A percentile compares a stretch with the other conserved stretches of the same genome.
Conservation (phyloP, 768 basidiomycete species). For the Psilocybe sp. region DNA sequence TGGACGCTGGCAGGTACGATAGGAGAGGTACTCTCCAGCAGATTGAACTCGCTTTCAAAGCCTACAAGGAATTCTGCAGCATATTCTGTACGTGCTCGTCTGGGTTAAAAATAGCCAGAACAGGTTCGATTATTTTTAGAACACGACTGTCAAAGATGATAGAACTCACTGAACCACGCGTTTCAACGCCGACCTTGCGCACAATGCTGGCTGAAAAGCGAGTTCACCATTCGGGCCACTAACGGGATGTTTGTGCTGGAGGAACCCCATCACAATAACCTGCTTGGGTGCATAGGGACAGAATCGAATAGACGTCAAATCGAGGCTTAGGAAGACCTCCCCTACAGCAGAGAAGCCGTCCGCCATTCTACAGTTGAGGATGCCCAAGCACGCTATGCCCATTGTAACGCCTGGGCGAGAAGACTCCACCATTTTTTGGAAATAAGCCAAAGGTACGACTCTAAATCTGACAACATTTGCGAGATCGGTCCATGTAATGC, state of each 20-base stretch:
- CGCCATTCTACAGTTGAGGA: constrained; percentile 39
- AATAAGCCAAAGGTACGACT: constrained; percentile 49
- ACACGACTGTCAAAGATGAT: not conserved
- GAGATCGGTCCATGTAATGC: constrained; percentile 61
- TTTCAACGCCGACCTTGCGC: constrained; percentile 9
- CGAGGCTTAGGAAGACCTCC: constrained; percentile 54
- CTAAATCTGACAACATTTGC: constrained; percentile 53
- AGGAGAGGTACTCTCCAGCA: constrained; percentile 51
- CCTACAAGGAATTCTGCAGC: constrained; percentile 59
- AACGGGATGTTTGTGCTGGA: constrained; percentile 49
- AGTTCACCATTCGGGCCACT: constrained; percentile 21
- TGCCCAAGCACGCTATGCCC: constrained; percentile 39
- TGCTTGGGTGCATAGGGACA: constrained; percentile 55
- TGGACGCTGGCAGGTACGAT: constrained; percentile 43
- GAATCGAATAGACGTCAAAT: constrained; percentile 46
- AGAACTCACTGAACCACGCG: constrained; percentile 7
- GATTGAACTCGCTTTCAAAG: constrained; percentile 67
- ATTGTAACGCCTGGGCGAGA: constrained; percentile 49
- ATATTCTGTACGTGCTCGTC: constrained; percentile 19
- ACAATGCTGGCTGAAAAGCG: not conserved
- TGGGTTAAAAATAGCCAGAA: not conserved
- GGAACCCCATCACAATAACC: constrained; percentile 56
- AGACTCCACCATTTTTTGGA: constrained; percentile 43
- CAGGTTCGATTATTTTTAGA: constrained; percentile 1
- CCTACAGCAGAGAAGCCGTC: constrained; percentile 48